Percentiles rank a stretch among this genome's conserved stretches.
These are phyloP conservation scores for Cladochytrium replicatum DNA, from an alignment of 192 early-diverging fungal species.

Conservation along the genomic window DNA sequence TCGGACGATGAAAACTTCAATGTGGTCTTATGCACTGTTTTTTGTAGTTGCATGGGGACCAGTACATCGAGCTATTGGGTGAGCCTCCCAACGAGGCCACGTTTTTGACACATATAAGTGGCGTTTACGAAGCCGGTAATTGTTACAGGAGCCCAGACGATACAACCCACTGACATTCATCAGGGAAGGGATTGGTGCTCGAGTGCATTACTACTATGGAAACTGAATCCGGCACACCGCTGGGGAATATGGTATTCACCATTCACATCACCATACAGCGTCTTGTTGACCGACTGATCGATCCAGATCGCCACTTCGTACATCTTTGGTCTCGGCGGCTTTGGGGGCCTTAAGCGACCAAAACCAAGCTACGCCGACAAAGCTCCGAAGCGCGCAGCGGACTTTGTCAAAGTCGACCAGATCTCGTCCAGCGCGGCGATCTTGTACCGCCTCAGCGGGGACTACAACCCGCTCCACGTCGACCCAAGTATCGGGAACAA, in stretches of 20 bases:
- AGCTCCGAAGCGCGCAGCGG: constrained; percentile 46
- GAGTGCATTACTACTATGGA: constrained; percentile 44
- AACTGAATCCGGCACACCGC: constrained; percentile 21
- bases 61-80: constrained; percentile 46
- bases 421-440: constrained; percentile 49
- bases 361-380: constrained; percentile 30
- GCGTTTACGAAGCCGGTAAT: constrained; percentile 70
- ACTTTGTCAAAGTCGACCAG: constrained; percentile 34
- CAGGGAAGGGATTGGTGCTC: constrained; percentile 56
- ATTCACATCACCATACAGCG: neutral
- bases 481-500: constrained; percentile 55
- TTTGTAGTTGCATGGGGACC: constrained; percentile 74
- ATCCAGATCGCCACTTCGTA: constrained; percentile 51
- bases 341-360: constrained; percentile 64
- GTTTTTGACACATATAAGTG: constrained; percentile 47
- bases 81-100: constrained; percentile 49
- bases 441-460: constrained; percentile 65
- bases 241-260: constrained; percentile 29
- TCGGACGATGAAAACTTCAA: too few relatives aligned
- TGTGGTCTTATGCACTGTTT: too few relatives aligned
- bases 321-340: constrained; percentile 61
- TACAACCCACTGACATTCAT: constrained; percentile 5
- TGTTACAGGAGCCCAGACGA: neutral
- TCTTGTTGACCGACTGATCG: constrained; percentile 14
- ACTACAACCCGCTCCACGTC: constrained; percentile 70